Evolutionary conservation across 495 filamentous ascomycete species (phyloP).

Genomic region (Podospora didyma): DNA sequence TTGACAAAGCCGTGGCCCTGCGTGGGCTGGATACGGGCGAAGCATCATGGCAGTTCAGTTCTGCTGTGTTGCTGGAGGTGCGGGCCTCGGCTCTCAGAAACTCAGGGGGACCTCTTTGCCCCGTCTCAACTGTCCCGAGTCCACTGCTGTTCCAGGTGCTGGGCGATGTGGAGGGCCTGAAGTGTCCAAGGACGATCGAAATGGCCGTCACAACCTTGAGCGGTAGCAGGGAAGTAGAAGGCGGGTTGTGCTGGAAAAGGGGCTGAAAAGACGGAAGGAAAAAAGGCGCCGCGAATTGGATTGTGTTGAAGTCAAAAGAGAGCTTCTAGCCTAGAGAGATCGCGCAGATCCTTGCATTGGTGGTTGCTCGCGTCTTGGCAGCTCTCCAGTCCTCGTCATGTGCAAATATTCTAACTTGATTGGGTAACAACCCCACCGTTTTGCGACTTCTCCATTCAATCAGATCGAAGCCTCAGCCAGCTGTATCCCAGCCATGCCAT

Average conservation of each 20-base stretch:
- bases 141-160: not conserved
- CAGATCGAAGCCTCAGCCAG: no score
- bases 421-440: slow-evolving; percentile 6
- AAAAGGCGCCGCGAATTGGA: not conserved
- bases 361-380: not conserved
- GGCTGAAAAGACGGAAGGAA: slow-evolving; percentile 1
- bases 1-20: slow-evolving; percentile 22
- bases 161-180: not conserved
- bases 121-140: not conserved
- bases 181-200: no score
- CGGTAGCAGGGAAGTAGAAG: not conserved
- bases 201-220: not conserved
- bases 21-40: slow-evolving; percentile 13
- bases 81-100: no score
- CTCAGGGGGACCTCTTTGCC: not conserved
- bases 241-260: not conserved
- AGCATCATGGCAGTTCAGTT: slow-evolving; percentile 9
- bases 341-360: slow-evolving; percentile 26
- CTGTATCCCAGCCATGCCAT: no score
- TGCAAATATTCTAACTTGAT: slow-evolving; percentile 1
- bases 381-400: not conserved
- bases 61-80: no score
- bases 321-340: slow-evolving; percentile 11
- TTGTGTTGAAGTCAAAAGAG: slow-evolving; percentile 26
- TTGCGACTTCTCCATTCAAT: no score